Evolutionary conservation across 257 asterid species (phyloP).

Genomic region (Cordia subcordata): DNA sequence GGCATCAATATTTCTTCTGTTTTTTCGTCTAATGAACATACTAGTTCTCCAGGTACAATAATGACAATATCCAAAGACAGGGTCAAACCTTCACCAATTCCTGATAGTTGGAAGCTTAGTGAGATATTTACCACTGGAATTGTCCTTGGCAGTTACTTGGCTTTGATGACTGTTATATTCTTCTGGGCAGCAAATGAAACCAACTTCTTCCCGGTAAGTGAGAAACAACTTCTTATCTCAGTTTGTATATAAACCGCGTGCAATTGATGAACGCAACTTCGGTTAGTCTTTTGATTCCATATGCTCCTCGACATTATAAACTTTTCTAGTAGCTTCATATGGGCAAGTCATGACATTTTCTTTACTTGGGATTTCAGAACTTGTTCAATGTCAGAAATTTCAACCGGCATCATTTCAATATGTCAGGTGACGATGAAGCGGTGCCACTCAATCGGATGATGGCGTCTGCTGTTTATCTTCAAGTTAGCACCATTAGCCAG

Average conservation of each 20-base stretch:
- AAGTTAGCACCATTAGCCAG: conserved; percentile 61
- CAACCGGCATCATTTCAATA: conserved; percentile 25
- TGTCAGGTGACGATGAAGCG: conserved; percentile 19
- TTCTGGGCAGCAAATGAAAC: conserved; percentile 51
- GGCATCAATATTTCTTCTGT: background rate
- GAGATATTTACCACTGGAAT: conserved; percentile 38
- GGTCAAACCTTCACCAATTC: conserved; percentile 38
- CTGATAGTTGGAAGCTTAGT: conserved; percentile 43
- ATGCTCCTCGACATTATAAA: background rate
- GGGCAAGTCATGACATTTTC: background rate
- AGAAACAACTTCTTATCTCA: background rate
- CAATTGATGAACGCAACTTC: background rate
- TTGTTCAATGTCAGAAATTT: conserved; percentile 33
- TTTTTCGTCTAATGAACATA: background rate
- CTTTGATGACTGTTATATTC: conserved; percentile 40
- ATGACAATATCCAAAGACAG: conserved; percentile 43
- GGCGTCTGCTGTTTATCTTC: conserved; percentile 55
- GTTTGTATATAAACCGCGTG: background rate
- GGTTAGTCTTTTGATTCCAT: too few relatives aligned
- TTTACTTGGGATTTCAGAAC: conserved; percentile 14
- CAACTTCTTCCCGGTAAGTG: conserved; percentile 38
- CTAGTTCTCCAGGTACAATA: conserved; percentile 23
- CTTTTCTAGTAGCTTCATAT: background rate
- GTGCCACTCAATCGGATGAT: conserved; percentile 36
- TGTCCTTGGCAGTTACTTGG: conserved; percentile 34